Percentiles rank a stretch among this genome's conserved stretches.
Evolutionary conservation across 2,329 filamentous ascomycete species (phyloP).

Genomic region (Aspergillus ochraceus): DNA sequence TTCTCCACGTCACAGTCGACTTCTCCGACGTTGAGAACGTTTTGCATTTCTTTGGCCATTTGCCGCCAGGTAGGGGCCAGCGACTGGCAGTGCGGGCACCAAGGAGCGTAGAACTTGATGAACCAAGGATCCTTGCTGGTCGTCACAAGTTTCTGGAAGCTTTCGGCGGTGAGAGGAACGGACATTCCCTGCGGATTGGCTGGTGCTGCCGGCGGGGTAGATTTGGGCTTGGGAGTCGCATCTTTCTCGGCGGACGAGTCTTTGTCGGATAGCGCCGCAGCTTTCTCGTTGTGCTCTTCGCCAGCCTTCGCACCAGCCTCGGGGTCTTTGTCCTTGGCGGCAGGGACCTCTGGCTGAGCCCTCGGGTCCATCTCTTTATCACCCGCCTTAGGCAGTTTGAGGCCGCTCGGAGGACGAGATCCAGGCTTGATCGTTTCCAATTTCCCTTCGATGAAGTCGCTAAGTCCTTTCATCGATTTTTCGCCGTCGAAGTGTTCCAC

Average conservation of each 20-base stretch:
- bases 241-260: constrained; percentile 32
- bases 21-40: constrained; percentile 86
- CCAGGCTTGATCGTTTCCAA: constrained; percentile 79
- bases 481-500: constrained; percentile 64
- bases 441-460: constrained; percentile 70
- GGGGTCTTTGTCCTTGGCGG: constrained; percentile 45
- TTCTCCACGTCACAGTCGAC: constrained; percentile 90
- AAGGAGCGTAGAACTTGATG: constrained; percentile 97
- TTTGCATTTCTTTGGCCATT: constrained; percentile 87
- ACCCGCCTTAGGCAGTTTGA: constrained; percentile 71
- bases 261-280: constrained; percentile 24
- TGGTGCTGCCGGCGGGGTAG: constrained; percentile 53
- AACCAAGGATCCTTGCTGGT: constrained; percentile 93
- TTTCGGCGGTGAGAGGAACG: constrained; percentile 74
- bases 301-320: constrained; percentile 39
- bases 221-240: constrained; percentile 46
- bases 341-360: constrained; percentile 37
- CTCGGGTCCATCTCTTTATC: constrained; percentile 52
- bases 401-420: constrained; percentile 66
- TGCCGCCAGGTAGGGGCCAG: constrained; percentile 88
- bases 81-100: constrained; percentile 94
- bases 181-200: constrained; percentile 78
- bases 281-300: constrained; percentile 44
- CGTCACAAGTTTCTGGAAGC: constrained; percentile 81
- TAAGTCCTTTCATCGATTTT: constrained; percentile 67